Base-by-base conservation (phyloP, 2,329 filamentous ascomycete species). In the Juglanconis sp. region DNA sequence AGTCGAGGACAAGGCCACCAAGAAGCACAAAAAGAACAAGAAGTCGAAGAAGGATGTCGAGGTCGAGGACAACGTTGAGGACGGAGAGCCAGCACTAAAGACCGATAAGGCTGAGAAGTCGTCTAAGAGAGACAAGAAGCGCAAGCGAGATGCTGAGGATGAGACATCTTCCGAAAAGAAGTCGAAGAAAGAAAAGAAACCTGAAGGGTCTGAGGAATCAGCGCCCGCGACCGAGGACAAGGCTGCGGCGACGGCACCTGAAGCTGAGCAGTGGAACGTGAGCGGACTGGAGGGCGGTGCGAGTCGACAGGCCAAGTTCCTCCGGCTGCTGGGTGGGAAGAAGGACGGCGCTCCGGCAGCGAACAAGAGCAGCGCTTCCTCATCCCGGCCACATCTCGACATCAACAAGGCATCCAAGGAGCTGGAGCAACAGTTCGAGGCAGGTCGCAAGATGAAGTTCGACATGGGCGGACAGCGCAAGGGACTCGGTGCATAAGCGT, bases 371-470 rank as follows among this genome's bases (percentile, higher is more conserved):
- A 17, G 36, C 42, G 15, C 40, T 11, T 42, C 50, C 1, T 53
- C 56, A 24, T 32, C 64, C 56, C 72, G 65, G 65, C 63, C 66
- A 67, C 72, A 67, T 66, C 63, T 75, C 70, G 42, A 73, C 67
- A 68, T 73, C 46, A 65, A 62, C 59, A 74, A 76, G 64, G 77
- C 80, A 35, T 78, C 83, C 64, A 74, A 76, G 34, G 81, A 85
- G 49, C 77, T 87, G 30, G 81, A 84, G 70, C 77, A 76, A 61
- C 84, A 87, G 66, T 87, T 82, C 62, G 78, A 84, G 62, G 72
- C 73, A 9, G 83, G 84, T 34, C 83, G 86, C 71, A 78, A 76
- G 66, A 79, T 80, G 74, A 86, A 86, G 73, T 75, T 79, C 35
- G 82, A 83, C 49, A 74, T 73, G 24, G 76, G 77, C 32, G 76